Evolutionary conservation across 139 green algal species (phyloP).

Genomic region (Choricystis sp.): DNA sequence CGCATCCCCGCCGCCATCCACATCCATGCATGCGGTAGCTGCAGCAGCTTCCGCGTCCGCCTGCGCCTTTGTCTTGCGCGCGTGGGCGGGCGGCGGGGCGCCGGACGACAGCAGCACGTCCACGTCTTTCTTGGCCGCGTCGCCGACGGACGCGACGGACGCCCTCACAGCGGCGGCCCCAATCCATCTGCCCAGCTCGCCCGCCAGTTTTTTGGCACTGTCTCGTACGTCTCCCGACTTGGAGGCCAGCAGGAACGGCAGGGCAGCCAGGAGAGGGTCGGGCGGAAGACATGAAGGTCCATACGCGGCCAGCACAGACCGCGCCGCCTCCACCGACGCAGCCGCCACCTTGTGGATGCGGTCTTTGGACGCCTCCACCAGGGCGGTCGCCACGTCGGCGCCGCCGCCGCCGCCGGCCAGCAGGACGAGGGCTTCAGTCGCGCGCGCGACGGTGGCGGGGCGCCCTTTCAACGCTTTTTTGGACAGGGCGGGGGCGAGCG

Average conservation of each 20-base stretch:
- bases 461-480: not conserved
- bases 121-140: not conserved
- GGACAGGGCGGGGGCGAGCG: not conserved
- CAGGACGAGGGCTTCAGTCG: not conserved
- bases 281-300: not conserved
- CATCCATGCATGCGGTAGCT: not conserved
- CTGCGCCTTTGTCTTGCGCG: no score
- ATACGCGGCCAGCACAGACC: not conserved
- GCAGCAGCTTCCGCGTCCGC: no score
- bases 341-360: not conserved
- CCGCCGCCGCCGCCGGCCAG: not conserved
- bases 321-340: not conserved
- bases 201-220: not conserved
- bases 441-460: not conserved
- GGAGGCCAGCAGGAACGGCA: not conserved
- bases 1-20: not conserved
- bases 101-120: not conserved
- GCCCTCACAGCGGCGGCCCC: not conserved
- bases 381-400: not conserved
- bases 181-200: not conserved
- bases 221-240: not conserved
- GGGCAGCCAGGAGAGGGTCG: not conserved
- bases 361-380: not conserved
- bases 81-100: not conserved
- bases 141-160: not conserved